These are phyloP conservation scores for Trichoderma cornu-damae DNA, from an alignment of 2,329 filamentous ascomycete genomes.

Conservation along the genomic window DNA sequence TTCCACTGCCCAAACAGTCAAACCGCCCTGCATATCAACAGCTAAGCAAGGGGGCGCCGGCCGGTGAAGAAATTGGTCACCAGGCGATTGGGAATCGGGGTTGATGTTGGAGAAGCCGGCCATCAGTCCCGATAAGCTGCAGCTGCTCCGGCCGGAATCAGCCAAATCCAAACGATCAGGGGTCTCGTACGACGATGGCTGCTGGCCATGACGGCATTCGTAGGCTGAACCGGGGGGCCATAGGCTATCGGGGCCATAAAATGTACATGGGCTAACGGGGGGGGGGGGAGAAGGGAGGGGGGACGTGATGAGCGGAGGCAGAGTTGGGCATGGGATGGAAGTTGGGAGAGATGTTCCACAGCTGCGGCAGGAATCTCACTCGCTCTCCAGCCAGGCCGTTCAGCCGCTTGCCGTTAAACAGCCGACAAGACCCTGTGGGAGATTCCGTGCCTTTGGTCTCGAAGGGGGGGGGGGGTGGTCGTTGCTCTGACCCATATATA, in stretches of 20 bases:
- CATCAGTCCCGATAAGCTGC: background rate
- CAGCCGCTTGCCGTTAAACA: background rate
- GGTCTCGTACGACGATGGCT: background rate
- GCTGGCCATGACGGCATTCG: slow-evolving; percentile 6
- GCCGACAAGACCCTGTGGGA: background rate
- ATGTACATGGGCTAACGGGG: no score
- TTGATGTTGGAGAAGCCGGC: background rate
- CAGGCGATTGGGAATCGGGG: background rate
- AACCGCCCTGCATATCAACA: background rate
- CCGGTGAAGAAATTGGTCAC: background rate
- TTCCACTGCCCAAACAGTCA: background rate
- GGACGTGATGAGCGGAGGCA: no score
- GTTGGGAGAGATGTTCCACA: background rate
- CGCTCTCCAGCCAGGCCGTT: background rate
- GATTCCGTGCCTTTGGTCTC: background rate
- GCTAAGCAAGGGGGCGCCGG: background rate
- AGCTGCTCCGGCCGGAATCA: background rate
- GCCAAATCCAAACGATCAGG: background rate
- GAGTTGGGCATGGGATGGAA: background rate
- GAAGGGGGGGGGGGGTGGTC: background rate
- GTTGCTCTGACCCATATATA: no score
- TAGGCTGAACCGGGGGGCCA: background rate
- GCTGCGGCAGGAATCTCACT: background rate
- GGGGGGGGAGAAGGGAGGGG: no score
- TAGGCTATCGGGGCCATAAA: slow-evolving; percentile 1